Conservation (phyloP, 179 eudicot species). For the Patellifolia procumbens region DNA sequence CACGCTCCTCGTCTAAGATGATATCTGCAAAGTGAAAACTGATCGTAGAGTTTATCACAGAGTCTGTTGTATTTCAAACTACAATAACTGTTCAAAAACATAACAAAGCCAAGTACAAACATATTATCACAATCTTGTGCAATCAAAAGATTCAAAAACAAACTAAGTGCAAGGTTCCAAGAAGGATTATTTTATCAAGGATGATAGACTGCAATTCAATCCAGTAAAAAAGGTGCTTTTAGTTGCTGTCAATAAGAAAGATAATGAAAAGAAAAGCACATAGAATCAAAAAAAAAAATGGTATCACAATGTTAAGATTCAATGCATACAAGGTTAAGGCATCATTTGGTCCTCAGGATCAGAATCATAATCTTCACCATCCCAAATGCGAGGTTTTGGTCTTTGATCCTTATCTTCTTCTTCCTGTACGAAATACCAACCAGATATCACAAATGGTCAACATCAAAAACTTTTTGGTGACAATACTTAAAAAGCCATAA, state of each 20-base stretch:
- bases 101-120: too few relatives aligned
- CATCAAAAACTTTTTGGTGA: not conserved
- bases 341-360: slow-evolving; percentile 50
- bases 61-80: not conserved
- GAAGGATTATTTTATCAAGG: not conserved
- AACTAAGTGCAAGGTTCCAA: too few relatives aligned
- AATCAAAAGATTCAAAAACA: too few relatives aligned
- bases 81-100: too few relatives aligned
- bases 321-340: slow-evolving; percentile 27
- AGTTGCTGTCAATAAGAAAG: not conserved
- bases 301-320: slow-evolving; percentile 8
- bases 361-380: slow-evolving; percentile 60
- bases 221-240: not conserved
- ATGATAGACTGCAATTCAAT: not conserved
- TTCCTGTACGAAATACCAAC: slow-evolving; percentile 35
- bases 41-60: not conserved
- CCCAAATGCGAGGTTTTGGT: slow-evolving; percentile 69
- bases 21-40: not conserved
- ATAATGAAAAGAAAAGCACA: not conserved
- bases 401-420: slow-evolving; percentile 57
- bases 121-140: not conserved
- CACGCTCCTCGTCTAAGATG: not conserved
- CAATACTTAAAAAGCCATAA: not conserved
- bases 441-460: slow-evolving; percentile 13
- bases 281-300: not conserved